Conservation (phyloP, 768 basidiomycete species). For the Mycena galopus region DNA sequence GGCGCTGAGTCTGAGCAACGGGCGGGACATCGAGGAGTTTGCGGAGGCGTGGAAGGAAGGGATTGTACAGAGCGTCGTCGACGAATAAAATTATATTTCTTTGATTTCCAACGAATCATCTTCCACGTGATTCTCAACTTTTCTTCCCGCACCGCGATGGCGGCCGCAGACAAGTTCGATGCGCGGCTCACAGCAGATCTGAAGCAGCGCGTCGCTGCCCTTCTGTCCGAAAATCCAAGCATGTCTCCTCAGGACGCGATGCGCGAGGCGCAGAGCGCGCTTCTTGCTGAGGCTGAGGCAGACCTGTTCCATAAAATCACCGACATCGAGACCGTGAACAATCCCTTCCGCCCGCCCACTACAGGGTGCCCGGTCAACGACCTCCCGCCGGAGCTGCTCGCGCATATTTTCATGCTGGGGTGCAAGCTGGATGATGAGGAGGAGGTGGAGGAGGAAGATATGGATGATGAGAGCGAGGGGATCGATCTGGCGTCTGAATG, state of each 20-base stretch:
- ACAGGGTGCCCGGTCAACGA: constrained; percentile 64
- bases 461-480: constrained; percentile 49
- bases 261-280: constrained; percentile 47
- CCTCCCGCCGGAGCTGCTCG: constrained; percentile 69
- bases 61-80: constrained; percentile 49
- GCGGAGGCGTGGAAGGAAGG: constrained; percentile 73
- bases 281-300: constrained; percentile 42
- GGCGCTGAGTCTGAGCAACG: constrained; percentile 83
- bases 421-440: constrained; percentile 52
- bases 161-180: background rate
- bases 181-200: constrained; percentile 13
- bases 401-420: constrained; percentile 66
- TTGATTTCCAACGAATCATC: background rate
- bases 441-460: constrained; percentile 45
- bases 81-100: background rate
- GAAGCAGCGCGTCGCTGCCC: constrained; percentile 10
- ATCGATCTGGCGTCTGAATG: constrained; percentile 49
- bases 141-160: background rate
- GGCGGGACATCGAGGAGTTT: constrained; percentile 80
- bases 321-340: constrained; percentile 44
- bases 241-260: constrained; percentile 49
- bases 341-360: constrained; percentile 62
- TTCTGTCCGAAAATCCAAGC: constrained; percentile 43
- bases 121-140: constrained; percentile 9
- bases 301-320: background rate